Evolutionary conservation across 1,139 yeast genomes (phyloP), one percentile per base, ranked within the genome.

Genomic region (Arxiozyma heterogenica): DNA sequence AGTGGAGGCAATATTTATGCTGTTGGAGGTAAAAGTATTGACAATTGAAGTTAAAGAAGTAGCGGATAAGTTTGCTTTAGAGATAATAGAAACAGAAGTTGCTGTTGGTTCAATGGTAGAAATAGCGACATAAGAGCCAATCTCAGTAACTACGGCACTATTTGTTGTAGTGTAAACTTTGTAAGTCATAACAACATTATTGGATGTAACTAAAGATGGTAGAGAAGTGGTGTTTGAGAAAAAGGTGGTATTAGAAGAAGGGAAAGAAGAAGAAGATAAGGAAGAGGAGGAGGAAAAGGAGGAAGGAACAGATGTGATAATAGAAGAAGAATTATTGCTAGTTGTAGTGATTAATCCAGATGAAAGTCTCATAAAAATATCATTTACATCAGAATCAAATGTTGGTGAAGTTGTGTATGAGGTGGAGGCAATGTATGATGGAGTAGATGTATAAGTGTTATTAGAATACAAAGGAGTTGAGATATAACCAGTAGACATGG

Each of bases 141-240:
- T 49, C 46, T 53, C 53, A 18, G 60, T 56, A n/a, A 54, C 50
- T n/a, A 54, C 27, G 3, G 55, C 59, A 11, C 56, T 49, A 15
- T 54, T 53, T 11, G 61, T 58, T 6, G 49, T 47, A 8, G 58
- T 47, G 20, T 48, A 22, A 30, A 47, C 47, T 38, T 49, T 27
- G n/a, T n/a, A 48, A 49, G 49, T 44, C 4, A 23, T 17, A 44
- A 25, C 39, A 20, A 27, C 27, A 27, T 50, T 34, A 11, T 22
- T 38, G 4, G 51, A 22, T 23, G 48, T 44, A 21, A 34, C 22
- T 17, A 20, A 41, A 48, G 39, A 12, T 18, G 49, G 18, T n/a
- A 42, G 23, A 25, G 21, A 22, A 21, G 27, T 41, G 15, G 22
- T 23, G 27, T 17, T 39, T 27, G 43, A 15, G 15, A 34, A 22